A percentile compares a stretch with the other conserved stretches of the same genome.
These are phyloP conservation scores for Grosmannia serpens DNA, from an alignment of 2,329 filamentous ascomycete species.

Conservation along the genomic window DNA sequence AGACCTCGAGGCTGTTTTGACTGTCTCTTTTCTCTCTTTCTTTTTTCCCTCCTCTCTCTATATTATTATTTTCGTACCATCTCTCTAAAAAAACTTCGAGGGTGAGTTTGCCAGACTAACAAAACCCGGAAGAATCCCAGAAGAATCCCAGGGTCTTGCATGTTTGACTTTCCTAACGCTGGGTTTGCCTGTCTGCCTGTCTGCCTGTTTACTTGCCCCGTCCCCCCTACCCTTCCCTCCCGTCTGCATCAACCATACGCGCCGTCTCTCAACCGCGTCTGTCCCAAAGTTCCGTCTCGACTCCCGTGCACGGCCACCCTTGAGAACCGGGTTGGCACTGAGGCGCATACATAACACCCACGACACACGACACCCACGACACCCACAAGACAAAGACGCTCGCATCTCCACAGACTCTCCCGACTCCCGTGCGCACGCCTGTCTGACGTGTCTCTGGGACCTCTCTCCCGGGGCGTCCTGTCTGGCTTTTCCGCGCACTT, in stretches of 20 bases:
- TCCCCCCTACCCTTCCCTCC: background rate
- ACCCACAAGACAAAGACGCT: background rate
- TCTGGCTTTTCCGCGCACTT: background rate
- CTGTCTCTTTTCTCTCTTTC: background rate
- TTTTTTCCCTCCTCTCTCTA: background rate
- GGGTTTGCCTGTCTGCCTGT: background rate
- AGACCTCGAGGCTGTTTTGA: background rate
- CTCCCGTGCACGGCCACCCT: conserved; percentile 9
- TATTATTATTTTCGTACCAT: background rate
- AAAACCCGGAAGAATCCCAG: background rate
- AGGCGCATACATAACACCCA: conserved; percentile 2
- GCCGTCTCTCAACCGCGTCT: background rate
- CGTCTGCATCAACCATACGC: conserved; percentile 1
- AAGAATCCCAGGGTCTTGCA: background rate
- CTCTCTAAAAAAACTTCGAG: background rate
- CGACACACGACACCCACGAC: conserved; percentile 1
- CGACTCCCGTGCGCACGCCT: background rate
- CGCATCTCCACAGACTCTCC: background rate
- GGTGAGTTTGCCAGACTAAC: conserved; percentile 1
- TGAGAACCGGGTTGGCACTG: conserved; percentile 7
- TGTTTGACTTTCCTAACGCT: background rate
- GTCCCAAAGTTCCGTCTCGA: conserved; percentile 6
- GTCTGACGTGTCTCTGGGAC: background rate
- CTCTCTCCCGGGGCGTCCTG: background rate
- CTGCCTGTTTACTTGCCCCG: background rate